Percentiles rank a stretch among this genome's conserved stretches.
Conservation (phyloP, 1,139 yeast genomes). For the Cylindricascospora bacillispora region DNA sequence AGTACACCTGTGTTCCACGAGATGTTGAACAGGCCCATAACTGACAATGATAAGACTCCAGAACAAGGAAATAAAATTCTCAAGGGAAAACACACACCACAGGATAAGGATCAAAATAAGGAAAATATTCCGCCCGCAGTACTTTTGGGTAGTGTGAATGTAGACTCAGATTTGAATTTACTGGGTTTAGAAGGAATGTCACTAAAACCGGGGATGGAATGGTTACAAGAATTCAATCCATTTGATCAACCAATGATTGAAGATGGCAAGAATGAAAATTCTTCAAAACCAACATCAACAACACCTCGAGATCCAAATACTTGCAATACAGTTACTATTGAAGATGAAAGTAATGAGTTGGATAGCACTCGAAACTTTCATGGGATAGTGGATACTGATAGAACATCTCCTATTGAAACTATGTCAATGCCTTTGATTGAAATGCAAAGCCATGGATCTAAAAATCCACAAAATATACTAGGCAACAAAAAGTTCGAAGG, state of each 20-base stretch:
- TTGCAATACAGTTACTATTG: constrained; percentile 27
- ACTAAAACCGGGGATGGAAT: constrained; percentile 11
- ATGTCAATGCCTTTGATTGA: constrained; percentile 24
- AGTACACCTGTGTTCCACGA: background rate
- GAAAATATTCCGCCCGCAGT: constrained; percentile 22
- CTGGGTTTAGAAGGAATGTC: constrained; percentile 11
- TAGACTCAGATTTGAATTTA: constrained; percentile 10
- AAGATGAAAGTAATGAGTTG: constrained; percentile 16
- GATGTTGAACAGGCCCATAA: background rate
- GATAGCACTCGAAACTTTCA: constrained; percentile 4
- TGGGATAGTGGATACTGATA: constrained; percentile 16
- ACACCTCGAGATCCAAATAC: constrained; percentile 36
- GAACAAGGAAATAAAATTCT: background rate
- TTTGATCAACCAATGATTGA: constrained; percentile 8
- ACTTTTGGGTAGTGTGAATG: background rate
- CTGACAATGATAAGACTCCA: constrained; percentile 1
- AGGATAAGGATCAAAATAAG: constrained; percentile 12
- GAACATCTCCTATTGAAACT: constrained; percentile 24
- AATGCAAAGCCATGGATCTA: constrained; percentile 10
- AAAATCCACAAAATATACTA: constrained; percentile 11
- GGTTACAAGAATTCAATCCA: constrained; percentile 17
- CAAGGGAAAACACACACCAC: background rate
- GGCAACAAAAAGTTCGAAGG: constrained; percentile 2
- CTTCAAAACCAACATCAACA: constrained; percentile 7
- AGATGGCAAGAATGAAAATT: constrained; percentile 3